These are phyloP conservation scores for Cyclocybe aegerita DNA, from an alignment of 768 basidiomycete genomes.

Conservation along the genomic window DNA sequence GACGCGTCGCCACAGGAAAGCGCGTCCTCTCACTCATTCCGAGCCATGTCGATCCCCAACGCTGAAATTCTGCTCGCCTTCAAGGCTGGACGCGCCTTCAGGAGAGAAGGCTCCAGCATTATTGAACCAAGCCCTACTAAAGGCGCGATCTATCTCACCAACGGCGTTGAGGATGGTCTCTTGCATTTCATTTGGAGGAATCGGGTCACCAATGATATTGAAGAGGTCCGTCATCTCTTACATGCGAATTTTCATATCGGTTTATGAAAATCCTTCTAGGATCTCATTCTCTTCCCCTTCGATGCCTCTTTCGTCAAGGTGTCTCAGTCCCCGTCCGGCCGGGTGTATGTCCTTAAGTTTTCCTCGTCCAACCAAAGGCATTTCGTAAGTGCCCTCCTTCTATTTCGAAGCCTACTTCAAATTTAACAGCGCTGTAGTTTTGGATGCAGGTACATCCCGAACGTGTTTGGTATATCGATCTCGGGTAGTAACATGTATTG, in stretches of 20 bases:
- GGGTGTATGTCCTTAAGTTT: conserved; percentile 89
- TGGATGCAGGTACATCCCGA: conserved; percentile 75
- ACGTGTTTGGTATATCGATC: neutral
- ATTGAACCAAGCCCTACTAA: conserved; percentile 70
- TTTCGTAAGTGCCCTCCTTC: conserved; percentile 54
- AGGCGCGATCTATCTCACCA: conserved; percentile 69
- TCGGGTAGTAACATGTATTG: neutral
- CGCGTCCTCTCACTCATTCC: conserved; percentile 3
- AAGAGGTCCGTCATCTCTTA: conserved; percentile 49
- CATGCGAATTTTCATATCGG: neutral
- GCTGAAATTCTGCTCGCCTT: conserved; percentile 50
- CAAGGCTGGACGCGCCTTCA: conserved; percentile 76
- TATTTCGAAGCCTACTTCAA: conserved; percentile 3
- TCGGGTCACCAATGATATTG: conserved; percentile 53
- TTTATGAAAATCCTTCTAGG: conserved; percentile 40
- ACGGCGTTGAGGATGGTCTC: conserved; percentile 66
- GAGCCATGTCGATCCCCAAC: conserved; percentile 24
- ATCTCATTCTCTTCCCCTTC: conserved; percentile 83
- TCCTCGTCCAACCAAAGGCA: conserved; percentile 86
- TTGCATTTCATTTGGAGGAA: conserved; percentile 83
- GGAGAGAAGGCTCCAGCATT: conserved; percentile 63
- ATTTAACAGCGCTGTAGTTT: conserved; percentile 48
- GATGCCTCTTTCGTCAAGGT: conserved; percentile 85
- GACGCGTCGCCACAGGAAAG: conserved; percentile 40
- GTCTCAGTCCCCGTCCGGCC: conserved; percentile 56